Evolutionary conservation across 495 filamentous ascomycete genomes (phyloP).

Genomic region (Penicillium angulare): DNA sequence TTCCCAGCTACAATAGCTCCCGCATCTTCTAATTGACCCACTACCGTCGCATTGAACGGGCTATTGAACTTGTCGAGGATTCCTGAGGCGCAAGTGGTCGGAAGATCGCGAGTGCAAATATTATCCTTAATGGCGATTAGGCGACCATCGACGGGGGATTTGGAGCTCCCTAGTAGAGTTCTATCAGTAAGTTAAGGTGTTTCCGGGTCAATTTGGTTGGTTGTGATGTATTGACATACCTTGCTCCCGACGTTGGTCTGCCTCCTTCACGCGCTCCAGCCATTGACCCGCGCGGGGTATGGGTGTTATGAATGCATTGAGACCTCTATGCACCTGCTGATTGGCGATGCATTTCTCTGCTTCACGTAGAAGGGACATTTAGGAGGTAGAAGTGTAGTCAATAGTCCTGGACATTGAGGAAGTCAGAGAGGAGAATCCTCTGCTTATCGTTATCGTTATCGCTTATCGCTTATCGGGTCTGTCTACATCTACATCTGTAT

Average conservation of each 20-base stretch:
- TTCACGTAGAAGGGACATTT: conserved; percentile 50
- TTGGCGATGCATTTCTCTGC: conserved; percentile 50
- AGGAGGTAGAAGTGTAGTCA: conserved; percentile 9
- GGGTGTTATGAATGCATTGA: conserved; percentile 49
- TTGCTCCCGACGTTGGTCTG: conserved; percentile 37
- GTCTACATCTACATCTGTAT: too few species aligned
- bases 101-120: conserved; percentile 67
- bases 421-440: conserved; percentile 7
- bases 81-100: conserved; percentile 80
- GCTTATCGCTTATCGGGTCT: conserved; percentile 4
- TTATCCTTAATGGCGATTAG: conserved; percentile 86
- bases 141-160: conserved; percentile 47
- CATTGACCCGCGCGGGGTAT: conserved; percentile 32
- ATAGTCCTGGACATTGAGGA: conserved; percentile 6
- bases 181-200: neutral
- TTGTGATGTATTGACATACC: conserved; percentile 21
- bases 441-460: neutral
- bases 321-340: conserved; percentile 31
- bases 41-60: conserved; percentile 84
- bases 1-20: conserved; percentile 73
- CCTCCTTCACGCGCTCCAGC: conserved; percentile 36
- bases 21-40: conserved; percentile 59
- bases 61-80: conserved; percentile 67
- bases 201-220: neutral
- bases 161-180: conserved; percentile 25